Evolutionary conservation across 257 asterid species (phyloP), one percentile per base, ranked within the genome.

Genomic region (Jacaranda copaia): DNA sequence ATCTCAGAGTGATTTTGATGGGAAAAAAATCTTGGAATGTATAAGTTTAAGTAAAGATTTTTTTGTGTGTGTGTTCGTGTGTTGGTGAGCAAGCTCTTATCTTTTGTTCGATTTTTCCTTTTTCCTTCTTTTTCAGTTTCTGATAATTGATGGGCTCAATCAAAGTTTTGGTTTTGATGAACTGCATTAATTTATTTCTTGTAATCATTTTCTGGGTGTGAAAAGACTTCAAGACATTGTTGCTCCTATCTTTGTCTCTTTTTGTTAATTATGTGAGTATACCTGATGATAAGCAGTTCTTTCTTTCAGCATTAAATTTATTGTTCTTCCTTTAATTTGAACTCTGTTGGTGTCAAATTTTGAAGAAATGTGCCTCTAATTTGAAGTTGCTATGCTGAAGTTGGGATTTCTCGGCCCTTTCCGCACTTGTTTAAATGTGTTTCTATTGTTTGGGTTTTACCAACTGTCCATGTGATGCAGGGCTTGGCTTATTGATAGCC

Each of bases 401-500:
- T 57, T 62, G 72, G 53, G 73, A 65, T 73, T 39, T 40, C 43
- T 20, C 8, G 25, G 16, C 55, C 11, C 15, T 25, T 70, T 74
- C 35, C 2, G 32, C 32, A 2, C 32, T 58, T 77, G 70, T 66
- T 46, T 10, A 43, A 40, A 45, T 43, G 15, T n/a, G 10, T 6
- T 58, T 72, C 2, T 18, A 19, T 57, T 43, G 19, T 64, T 36
- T 3, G 6, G 69, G 2, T 69, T 55, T 77, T 56, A 70, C 45
- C 4, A 8, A 45, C 20, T 15, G 14, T 42, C 55, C 20, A 51
- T 25, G 48, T 73, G 65, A 76, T 79, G 84, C 88, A 93, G 97
- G 86, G 71, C 87, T 74, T 96, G 98, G 99, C 84, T 93, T 42
- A 77, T 96, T 13, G 84, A 87, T 65, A 67, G 93, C 70, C 87